Evolutionary conservation across 2,329 filamentous ascomycete species (phyloP).

Genomic region (Penicillium sp.): DNA sequence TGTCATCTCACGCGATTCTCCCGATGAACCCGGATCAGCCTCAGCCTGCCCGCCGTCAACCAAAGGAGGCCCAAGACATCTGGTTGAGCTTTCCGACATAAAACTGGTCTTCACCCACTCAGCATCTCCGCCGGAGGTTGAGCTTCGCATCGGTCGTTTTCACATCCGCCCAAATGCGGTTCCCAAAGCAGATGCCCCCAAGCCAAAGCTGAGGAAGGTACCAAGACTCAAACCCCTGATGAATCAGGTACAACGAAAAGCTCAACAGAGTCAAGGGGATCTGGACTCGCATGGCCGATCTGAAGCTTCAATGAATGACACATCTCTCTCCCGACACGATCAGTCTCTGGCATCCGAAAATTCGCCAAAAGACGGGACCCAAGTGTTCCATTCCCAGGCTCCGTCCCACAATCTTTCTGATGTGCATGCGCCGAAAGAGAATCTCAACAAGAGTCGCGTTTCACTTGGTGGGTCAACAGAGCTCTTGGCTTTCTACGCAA

Average conservation of each 20-base stretch:
- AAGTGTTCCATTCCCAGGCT: conserved; percentile 17
- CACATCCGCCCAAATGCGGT: conserved; percentile 24
- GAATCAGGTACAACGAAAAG: conserved; percentile 10
- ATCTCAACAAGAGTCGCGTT: not conserved
- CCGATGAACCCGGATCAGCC: conserved; percentile 23
- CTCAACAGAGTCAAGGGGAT: conserved; percentile 5
- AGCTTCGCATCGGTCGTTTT: conserved; percentile 30
- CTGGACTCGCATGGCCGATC: not conserved
- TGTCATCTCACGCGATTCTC: conserved; percentile 29
- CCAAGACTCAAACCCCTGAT: conserved; percentile 19
- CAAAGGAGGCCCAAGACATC: conserved; percentile 27
- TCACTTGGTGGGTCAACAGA: not conserved
- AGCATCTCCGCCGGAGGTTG: conserved; percentile 21
- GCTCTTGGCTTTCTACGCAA: conserved; percentile 8
- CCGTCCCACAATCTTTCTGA: not conserved
- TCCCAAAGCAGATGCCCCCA: conserved; percentile 13
- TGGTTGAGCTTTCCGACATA: conserved; percentile 36
- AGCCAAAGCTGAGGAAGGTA: conserved; percentile 24
- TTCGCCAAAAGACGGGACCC: conserved; percentile 6
- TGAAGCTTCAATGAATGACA: not conserved
- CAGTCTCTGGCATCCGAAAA: not conserved
- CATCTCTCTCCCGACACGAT: conserved; percentile 18
- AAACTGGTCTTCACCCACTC: conserved; percentile 38
- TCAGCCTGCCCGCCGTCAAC: conserved; percentile 18
- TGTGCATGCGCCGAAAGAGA: not conserved